These are phyloP conservation scores for Fraxinus baroniana DNA, from an alignment of 305 asterid genomes.

Conservation along the genomic window DNA sequence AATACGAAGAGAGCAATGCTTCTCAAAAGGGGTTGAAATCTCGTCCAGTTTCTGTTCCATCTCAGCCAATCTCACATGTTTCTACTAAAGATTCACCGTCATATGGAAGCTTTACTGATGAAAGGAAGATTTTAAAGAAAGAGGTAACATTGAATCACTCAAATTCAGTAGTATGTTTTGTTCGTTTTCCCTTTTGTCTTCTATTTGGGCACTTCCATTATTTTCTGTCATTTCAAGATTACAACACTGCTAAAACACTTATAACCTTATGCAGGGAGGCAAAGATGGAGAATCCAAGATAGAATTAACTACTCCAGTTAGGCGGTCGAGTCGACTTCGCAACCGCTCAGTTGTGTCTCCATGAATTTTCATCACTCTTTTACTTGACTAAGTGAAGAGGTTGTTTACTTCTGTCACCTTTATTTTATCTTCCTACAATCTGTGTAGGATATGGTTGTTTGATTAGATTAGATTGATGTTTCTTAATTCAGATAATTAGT, in stretches of 20 bases:
- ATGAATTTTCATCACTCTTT: slow-evolving; percentile 23
- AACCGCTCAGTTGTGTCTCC: slow-evolving; percentile 49
- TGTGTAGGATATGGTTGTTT: neutral
- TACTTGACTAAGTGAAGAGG: slow-evolving; percentile 5
- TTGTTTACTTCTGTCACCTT: neutral
- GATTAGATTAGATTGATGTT: neutral
- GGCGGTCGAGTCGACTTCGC: slow-evolving; percentile 72
- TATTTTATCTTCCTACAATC: neutral
- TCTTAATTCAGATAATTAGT: neutral
- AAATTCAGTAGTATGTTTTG: neutral
- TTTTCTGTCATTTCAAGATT: neutral
- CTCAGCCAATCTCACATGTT: slow-evolving; percentile 16
- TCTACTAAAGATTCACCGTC: slow-evolving; percentile 34
- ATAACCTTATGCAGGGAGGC: slow-evolving; percentile 36
- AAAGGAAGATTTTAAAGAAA: slow-evolving; percentile 39
- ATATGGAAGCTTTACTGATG: slow-evolving; percentile 46
- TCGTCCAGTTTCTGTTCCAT: slow-evolving; percentile 22
- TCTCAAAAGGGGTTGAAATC: slow-evolving; percentile 17
- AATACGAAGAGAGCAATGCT: slow-evolving; percentile 27
- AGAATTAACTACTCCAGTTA: slow-evolving; percentile 51
- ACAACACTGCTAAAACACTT: neutral
- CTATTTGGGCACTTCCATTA: neutral
- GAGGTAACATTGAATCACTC: slow-evolving; percentile 38
- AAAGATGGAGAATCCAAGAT: slow-evolving; percentile 38
- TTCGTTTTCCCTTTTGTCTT: neutral